Percentiles rank a stretch among this genome's conserved stretches.
Evolutionary conservation across 2,329 filamentous ascomycete genomes (phyloP).

Genomic region (Exophiala sp.): DNA sequence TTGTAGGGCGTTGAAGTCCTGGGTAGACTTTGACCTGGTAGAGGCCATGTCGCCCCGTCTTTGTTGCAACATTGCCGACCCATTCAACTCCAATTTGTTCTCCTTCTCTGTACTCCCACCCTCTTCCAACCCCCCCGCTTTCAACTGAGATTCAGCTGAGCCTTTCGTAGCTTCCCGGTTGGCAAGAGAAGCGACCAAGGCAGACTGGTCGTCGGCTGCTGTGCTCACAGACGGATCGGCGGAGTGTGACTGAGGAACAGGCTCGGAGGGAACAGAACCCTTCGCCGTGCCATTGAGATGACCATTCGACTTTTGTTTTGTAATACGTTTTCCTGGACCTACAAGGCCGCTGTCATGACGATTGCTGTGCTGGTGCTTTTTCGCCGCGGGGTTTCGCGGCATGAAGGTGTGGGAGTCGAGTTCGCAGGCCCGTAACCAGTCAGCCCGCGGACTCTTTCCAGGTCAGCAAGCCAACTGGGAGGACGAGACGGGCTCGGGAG

Average conservation of each 20-base stretch:
- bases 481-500: conserved; percentile 8
- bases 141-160: background rate
- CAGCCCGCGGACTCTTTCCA: conserved; percentile 28
- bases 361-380: conserved; percentile 61
- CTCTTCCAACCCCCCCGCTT: conserved; percentile 7
- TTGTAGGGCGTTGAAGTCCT: conserved; percentile 67
- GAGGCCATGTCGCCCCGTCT: conserved; percentile 66
- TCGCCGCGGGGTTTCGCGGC: conserved; percentile 46
- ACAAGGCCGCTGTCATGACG: conserved; percentile 85
- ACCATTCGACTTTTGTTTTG: conserved; percentile 52
- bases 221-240: conserved; percentile 11
- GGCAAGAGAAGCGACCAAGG: conserved; percentile 2
- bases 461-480: conserved; percentile 31
- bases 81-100: conserved; percentile 18
- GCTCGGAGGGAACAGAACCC: conserved; percentile 34
- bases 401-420: conserved; percentile 36
- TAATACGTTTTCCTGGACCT: conserved; percentile 66
- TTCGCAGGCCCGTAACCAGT: conserved; percentile 24
- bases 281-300: conserved; percentile 49
- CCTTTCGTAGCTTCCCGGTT: conserved; percentile 7
- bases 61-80: conserved; percentile 23
- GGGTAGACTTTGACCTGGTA: conserved; percentile 61
- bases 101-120: conserved; percentile 18
- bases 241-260: conserved; percentile 15
- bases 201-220: conserved; percentile 8